Conservation (phyloP, 257 asterid genomes). For the Solanum bukasovii region DNA sequence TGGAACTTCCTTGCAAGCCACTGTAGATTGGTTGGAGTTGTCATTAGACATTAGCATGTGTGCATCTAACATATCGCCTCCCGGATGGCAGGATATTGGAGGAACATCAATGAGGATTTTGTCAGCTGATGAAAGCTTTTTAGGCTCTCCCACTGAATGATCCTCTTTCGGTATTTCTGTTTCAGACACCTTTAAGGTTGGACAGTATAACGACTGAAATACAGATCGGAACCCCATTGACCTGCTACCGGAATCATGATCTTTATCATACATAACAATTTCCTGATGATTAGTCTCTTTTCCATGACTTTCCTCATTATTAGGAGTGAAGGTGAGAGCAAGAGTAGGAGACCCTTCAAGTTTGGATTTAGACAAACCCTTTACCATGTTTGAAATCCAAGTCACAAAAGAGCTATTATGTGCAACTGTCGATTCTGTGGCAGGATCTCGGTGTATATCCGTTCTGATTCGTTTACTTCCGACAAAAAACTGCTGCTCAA, state of each 20-base stretch:
- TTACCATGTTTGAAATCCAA: conserved; percentile 76
- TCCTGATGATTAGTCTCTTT: conserved; percentile 11
- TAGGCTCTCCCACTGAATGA: conserved; percentile 10
- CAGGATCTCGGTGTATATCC: conserved; percentile 13
- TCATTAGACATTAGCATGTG: conserved; percentile 16
- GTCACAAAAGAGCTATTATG: conserved; percentile 49
- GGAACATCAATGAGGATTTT: conserved; percentile 1
- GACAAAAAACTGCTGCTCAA: conserved; percentile 6
- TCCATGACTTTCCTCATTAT: conserved; percentile 10
- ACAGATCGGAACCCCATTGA: conserved; percentile 33
- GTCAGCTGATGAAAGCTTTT: conserved; percentile 8
- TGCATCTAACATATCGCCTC: conserved; percentile 9
- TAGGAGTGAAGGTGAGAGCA: conserved; percentile 12
- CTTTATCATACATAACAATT: conserved; percentile 1
- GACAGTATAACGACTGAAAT: conserved; percentile 40
- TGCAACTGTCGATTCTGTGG: conserved; percentile 13
- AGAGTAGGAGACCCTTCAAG: conserved; percentile 16
- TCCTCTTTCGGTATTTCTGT: conserved; percentile 10
- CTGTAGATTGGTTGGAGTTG: conserved; percentile 6
- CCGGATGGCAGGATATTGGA: background rate
- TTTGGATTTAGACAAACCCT: conserved; percentile 33
- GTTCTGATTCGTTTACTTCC: conserved; percentile 46
- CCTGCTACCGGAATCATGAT: conserved; percentile 14
- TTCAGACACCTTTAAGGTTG: conserved; percentile 11
- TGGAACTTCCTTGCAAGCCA: conserved; percentile 2